These are phyloP conservation scores for Dillenia turbinata DNA, from an alignment of 164 flowering plant species.

Conservation along the genomic window DNA sequence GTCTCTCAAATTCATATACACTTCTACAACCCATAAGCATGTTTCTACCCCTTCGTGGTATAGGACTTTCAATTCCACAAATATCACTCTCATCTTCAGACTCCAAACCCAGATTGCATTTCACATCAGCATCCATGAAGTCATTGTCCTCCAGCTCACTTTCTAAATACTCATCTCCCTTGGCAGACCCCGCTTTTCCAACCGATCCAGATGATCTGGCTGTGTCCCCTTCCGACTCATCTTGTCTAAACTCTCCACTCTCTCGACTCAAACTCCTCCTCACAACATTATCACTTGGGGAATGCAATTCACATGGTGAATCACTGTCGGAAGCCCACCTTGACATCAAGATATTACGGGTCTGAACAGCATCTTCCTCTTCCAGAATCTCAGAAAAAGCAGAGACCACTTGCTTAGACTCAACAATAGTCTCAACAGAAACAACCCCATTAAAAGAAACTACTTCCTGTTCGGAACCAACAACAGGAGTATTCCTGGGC, in stretches of 20 bases:
- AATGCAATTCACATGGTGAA: conserved; percentile 10
- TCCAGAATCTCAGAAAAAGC: conserved; percentile 10
- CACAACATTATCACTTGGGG: conserved; percentile 12
- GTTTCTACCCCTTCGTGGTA: conserved; percentile 22
- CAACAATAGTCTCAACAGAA: background rate
- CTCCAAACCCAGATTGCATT: conserved; percentile 8
- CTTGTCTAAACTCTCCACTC: conserved; percentile 33
- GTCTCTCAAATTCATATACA: conserved; percentile 58
- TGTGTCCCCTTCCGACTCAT: conserved; percentile 19
- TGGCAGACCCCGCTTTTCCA: conserved; percentile 1
- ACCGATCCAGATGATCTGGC: conserved; percentile 20
- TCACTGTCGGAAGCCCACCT: conserved; percentile 54
- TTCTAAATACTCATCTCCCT: conserved; percentile 19
- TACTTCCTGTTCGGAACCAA: too few species aligned
- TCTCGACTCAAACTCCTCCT: conserved; percentile 27
- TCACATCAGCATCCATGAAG: conserved; percentile 22
- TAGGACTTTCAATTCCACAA: background rate
- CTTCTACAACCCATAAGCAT: conserved; percentile 61
- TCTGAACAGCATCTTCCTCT: conserved; percentile 28
- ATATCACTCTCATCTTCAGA: conserved; percentile 19
- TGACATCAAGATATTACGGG: conserved; percentile 34
- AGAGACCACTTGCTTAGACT: conserved; percentile 7
- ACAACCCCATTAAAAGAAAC: too few species aligned
- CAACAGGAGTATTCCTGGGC: background rate
- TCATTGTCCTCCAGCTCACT: conserved; percentile 18